These are phyloP conservation scores for Calonectria pseudoreteaudii DNA, from an alignment of 2,329 filamentous ascomycete species.

Conservation along the genomic window DNA sequence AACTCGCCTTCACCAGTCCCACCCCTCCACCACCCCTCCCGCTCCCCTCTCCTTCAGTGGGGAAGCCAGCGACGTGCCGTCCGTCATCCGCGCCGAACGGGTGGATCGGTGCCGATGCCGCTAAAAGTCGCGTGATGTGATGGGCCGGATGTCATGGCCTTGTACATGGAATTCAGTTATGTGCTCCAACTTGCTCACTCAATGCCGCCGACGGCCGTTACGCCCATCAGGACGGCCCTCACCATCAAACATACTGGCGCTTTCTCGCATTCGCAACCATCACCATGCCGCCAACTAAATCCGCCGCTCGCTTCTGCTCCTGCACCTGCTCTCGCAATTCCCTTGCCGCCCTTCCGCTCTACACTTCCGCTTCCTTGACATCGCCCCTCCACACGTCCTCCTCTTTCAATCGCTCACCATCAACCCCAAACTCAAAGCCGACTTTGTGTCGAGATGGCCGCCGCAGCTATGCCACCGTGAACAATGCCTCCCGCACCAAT, in stretches of 20 bases:
- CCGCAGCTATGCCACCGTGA: conserved; percentile 39
- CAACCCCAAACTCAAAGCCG: not conserved
- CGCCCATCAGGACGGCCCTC: not conserved
- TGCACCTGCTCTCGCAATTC: conserved; percentile 34
- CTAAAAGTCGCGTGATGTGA: conserved; percentile 4
- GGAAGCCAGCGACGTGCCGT: not conserved
- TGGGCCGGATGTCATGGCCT: not conserved
- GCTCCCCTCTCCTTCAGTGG: not conserved
- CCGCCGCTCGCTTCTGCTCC: conserved; percentile 31
- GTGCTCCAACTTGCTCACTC: conserved; percentile 42
- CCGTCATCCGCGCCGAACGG: not conserved
- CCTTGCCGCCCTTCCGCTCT: conserved; percentile 29
- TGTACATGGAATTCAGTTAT: conserved; percentile 9
- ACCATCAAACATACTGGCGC: conserved; percentile 16
- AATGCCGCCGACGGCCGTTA: not conserved
- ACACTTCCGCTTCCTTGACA: conserved; percentile 36
- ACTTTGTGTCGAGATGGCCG: not conserved
- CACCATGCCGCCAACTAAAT: conserved; percentile 39
- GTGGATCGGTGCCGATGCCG: not conserved
- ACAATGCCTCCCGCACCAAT: conserved; percentile 12
- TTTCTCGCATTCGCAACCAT: conserved; percentile 19
- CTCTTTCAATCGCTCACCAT: conserved; percentile 10
- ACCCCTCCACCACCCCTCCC: not conserved
- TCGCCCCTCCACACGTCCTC: conserved; percentile 32
- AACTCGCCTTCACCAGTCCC: not conserved